A percentile compares a stretch with the other conserved stretches of the same genome.
Evolutionary conservation across 768 basidiomycete species (phyloP).

Genomic region (Collybia sordida): DNA sequence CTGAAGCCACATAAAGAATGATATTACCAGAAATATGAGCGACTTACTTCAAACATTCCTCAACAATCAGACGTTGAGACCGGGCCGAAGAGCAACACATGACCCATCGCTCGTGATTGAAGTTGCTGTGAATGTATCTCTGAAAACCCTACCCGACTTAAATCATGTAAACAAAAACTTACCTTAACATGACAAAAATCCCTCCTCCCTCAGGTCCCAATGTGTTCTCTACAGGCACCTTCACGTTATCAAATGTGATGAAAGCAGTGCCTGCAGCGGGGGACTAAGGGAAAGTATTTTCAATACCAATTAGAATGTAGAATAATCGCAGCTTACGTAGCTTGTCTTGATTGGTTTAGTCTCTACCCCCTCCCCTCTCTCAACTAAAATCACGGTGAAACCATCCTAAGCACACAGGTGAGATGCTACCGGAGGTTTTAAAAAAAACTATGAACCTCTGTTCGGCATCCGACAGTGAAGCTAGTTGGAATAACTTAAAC

Average conservation of each 20-base stretch:
- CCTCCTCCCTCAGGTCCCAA: constrained; percentile 80
- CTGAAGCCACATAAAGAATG: constrained; percentile 26
- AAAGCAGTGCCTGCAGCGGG: constrained; percentile 81
- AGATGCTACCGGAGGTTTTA: neutral
- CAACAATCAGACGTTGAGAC: constrained; percentile 57
- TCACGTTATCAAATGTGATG: constrained; percentile 76
- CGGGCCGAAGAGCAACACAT: constrained; percentile 78
- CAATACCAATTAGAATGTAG: neutral
- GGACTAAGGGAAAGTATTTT: constrained; percentile 36
- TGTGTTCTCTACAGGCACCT: constrained; percentile 82
- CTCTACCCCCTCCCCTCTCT: constrained; percentile 78
- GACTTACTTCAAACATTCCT: constrained; percentile 52
- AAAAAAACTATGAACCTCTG: constrained; percentile 34
- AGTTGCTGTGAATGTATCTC: constrained; percentile 54
- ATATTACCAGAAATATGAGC: neutral
- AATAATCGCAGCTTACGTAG: constrained; percentile 26
- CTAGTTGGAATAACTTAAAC: constrained; percentile 24
- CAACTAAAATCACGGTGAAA: constrained; percentile 84
- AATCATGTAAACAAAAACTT: constrained; percentile 4
- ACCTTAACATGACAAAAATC: constrained; percentile 50
- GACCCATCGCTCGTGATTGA: constrained; percentile 94
- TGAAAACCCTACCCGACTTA: neutral
- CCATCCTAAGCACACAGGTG: constrained; percentile 39
- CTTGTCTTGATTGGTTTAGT: constrained; percentile 84
- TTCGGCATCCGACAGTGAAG: constrained; percentile 70